Evolutionary conservation across 208 protist genomes (phyloP).

Genomic region (Acanthamoeba quina): DNA sequence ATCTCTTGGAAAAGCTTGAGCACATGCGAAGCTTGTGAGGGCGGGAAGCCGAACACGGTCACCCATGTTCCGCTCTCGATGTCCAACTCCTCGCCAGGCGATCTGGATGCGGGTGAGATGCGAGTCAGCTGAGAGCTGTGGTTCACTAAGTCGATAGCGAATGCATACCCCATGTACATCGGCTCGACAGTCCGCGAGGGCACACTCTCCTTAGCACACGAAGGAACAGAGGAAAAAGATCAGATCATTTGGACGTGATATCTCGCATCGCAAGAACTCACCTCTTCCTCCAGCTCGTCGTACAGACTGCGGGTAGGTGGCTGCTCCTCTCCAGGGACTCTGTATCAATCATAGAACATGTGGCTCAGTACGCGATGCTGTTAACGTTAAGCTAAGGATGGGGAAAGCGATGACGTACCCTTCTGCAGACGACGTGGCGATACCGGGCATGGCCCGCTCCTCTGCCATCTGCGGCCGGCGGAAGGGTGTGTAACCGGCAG

Average conservation of each 20-base stretch:
- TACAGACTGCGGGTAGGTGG: constrained; percentile 20
- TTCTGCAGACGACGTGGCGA: not conserved
- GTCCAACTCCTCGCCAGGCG: not conserved
- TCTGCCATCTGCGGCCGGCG: not conserved
- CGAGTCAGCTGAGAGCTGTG: not conserved
- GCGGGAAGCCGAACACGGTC: constrained; percentile 63
- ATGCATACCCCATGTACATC: not conserved
- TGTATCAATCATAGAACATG: not conserved
- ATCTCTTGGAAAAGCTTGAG: constrained; percentile 48
- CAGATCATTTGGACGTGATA: not conserved
- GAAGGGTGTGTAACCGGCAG: not conserved
- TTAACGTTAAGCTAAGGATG: no score
- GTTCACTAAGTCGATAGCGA: not conserved
- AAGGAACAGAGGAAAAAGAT: not conserved
- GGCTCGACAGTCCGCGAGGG: not conserved
- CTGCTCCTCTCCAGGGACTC: not conserved
- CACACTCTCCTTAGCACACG: not conserved
- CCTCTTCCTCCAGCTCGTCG: constrained; percentile 42
- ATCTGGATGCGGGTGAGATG: not conserved
- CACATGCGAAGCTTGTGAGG: constrained; percentile 30
- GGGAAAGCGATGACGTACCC: not conserved
- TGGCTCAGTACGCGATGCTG: no score
- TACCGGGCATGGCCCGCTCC: not conserved
- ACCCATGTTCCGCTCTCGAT: constrained; percentile 42
- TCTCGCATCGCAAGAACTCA: not conserved